These are phyloP conservation scores for Geopyxis carbonaria DNA, from an alignment of 495 filamentous ascomycete genomes.

Conservation along the genomic window DNA sequence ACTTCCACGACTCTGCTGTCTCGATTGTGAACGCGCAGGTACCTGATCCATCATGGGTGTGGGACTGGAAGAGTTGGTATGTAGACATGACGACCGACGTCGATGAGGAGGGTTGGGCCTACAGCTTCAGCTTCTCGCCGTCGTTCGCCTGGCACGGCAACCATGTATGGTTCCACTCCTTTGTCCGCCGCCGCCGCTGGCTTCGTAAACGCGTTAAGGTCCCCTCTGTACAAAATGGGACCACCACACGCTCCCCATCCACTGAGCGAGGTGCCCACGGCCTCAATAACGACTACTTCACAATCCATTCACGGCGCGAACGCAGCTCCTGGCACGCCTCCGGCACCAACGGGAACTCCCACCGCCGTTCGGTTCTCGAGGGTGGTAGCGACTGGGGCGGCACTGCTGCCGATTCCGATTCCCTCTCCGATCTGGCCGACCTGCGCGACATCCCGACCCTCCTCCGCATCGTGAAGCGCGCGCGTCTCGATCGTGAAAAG, in stretches of 20 bases:
- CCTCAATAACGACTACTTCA: conserved; percentile 75
- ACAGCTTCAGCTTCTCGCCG: conserved; percentile 67
- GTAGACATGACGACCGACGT: conserved; percentile 76
- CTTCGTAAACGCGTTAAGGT: conserved; percentile 63
- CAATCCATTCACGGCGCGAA: conserved; percentile 40
- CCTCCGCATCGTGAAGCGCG: conserved; percentile 42
- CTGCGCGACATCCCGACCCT: conserved; percentile 51
- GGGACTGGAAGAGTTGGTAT: conserved; percentile 89
- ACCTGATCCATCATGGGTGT: conserved; percentile 90
- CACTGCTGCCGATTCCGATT: too few species aligned
- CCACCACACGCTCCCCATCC: conserved; percentile 19
- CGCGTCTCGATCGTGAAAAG: conserved; percentile 78
- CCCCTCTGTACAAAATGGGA: conserved; percentile 5
- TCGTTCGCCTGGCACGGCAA: conserved; percentile 79
- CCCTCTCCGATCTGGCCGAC: conserved; percentile 17
- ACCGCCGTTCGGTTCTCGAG: conserved; percentile 13
- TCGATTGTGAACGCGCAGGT: conserved; percentile 81
- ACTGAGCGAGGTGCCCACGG: conserved; percentile 35
- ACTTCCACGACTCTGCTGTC: conserved; percentile 55
- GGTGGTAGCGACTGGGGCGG: conserved; percentile 15
- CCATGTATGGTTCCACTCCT: conserved; percentile 80
- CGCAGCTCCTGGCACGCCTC: background rate
- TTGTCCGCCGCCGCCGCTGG: conserved; percentile 79
- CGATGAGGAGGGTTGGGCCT: conserved; percentile 92
- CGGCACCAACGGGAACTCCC: conserved; percentile 9